Evolutionary conservation across 805 yeast genomes (phyloP).

Genomic region (Wickerhamiella domercqiae): DNA sequence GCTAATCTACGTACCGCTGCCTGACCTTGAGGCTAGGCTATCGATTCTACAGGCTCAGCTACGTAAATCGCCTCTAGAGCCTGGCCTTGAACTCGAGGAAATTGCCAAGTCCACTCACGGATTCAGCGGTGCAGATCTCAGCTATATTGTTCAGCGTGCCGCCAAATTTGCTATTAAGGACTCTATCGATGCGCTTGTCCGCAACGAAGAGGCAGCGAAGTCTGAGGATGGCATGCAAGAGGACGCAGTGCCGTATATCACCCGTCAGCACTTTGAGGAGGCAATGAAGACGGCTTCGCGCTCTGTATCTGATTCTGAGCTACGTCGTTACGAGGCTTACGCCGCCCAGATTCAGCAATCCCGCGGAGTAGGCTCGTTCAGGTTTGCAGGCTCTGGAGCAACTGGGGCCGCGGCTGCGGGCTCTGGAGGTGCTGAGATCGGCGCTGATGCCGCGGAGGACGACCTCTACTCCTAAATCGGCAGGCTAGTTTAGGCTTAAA

Average conservation of each 20-base stretch:
- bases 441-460: constrained; percentile 43
- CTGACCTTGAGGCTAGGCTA: constrained; percentile 87
- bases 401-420: constrained; percentile 22
- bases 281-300: constrained; percentile 99
- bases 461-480: constrained; percentile 35
- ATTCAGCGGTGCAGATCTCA: constrained; percentile 97
- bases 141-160: constrained; percentile 93
- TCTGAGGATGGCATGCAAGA: constrained; percentile 45
- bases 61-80: constrained; percentile 97
- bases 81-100: constrained; percentile 76
- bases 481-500: background rate
- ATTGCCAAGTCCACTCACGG: constrained; percentile 94
- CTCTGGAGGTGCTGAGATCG: constrained; percentile 34
- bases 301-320: constrained; percentile 91
- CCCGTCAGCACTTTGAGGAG: constrained; percentile 90
- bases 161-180: constrained; percentile 98
- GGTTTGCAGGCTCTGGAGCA: constrained; percentile 35
- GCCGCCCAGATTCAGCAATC: constrained; percentile 93
- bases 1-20: constrained; percentile 94
- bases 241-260: constrained; percentile 92
- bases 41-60: constrained; percentile 91
- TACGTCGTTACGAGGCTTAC: constrained; percentile 96
- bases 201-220: constrained; percentile 26
- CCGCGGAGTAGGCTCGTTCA: constrained; percentile 87
- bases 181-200: constrained; percentile 70